A percentile compares a stretch with the other conserved stretches of the same genome.
phyloP scores from a whole-genome alignment of 2,329 filamentous ascomycete genomes.

The Pestalotiopsis sp. region DNA sequence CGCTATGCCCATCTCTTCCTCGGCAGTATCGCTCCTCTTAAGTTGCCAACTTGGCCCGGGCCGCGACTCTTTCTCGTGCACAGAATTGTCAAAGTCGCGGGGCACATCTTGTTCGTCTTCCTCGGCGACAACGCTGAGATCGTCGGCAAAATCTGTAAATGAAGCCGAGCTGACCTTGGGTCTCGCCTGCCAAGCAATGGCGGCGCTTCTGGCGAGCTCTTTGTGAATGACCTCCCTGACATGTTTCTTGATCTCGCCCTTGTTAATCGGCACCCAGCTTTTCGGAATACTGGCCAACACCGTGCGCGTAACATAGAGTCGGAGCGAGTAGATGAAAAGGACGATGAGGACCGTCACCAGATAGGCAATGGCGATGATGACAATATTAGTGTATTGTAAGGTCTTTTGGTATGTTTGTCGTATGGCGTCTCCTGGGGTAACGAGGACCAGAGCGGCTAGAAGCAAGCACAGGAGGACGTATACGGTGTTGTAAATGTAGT shows the following conservation, averaged over 20 bases:
- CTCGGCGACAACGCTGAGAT: neutral
- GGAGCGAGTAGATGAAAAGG: slow-evolving; percentile 75
- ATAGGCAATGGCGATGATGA: slow-evolving; percentile 78
- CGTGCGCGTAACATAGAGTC: slow-evolving; percentile 85
- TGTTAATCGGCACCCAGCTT: slow-evolving; percentile 81
- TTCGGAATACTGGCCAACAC: slow-evolving; percentile 84
- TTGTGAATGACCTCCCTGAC: slow-evolving; percentile 77
- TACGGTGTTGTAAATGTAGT: slow-evolving; percentile 77
- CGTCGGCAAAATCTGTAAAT: slow-evolving; percentile 20
- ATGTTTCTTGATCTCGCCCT: slow-evolving; percentile 75
- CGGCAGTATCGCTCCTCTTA: slow-evolving; percentile 39
- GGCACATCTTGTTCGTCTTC: neutral
- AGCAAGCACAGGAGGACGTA: slow-evolving; percentile 79
- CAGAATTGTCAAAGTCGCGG: slow-evolving; percentile 12
- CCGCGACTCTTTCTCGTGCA: slow-evolving; percentile 13
- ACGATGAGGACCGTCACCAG: slow-evolving; percentile 71
- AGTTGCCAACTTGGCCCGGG: slow-evolving; percentile 15
- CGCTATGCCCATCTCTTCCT: slow-evolving; percentile 43
- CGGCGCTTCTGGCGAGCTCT: slow-evolving; percentile 74
- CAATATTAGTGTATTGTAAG: slow-evolving; percentile 74
- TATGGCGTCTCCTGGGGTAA: slow-evolving; percentile 81
- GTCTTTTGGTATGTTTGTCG: slow-evolving; percentile 69
- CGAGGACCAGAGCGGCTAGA: slow-evolving; percentile 71
- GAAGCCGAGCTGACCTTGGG: slow-evolving; percentile 58
- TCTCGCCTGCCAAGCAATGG: slow-evolving; percentile 76